phyloP scores from a whole-genome alignment of 225 moss, liverwort and hornwort genomes.

The Asterella californica region DNA sequence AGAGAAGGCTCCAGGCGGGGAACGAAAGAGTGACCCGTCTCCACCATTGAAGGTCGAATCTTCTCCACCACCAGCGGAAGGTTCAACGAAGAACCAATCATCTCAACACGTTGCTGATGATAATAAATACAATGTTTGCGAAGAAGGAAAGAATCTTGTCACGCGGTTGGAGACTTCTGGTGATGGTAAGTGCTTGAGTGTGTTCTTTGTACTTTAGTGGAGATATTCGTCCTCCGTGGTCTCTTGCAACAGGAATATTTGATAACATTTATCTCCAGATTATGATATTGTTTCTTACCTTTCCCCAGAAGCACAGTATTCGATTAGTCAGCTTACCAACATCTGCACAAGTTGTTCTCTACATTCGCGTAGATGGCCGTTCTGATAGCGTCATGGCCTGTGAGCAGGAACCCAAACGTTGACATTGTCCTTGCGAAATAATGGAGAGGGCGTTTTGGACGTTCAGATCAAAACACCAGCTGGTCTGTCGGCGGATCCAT shows the following conservation, averaged over 20 bases:
- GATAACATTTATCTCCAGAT: too few species aligned
- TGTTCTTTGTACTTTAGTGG: background rate
- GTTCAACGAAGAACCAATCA: background rate
- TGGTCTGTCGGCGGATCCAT: constrained; percentile 14
- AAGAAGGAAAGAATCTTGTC: constrained; percentile 6
- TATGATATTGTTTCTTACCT: too few species aligned
- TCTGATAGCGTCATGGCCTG: background rate
- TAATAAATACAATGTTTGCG: constrained; percentile 19
- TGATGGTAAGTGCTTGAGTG: constrained; percentile 3
- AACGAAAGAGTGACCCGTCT: background rate
- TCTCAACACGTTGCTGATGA: background rate
- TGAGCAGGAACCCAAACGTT: constrained; percentile 13
- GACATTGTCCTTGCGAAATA: constrained; percentile 20
- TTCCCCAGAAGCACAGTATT: too few species aligned
- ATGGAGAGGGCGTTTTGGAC: constrained; percentile 17
- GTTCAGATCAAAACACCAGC: constrained; percentile 9
- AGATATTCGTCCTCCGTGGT: too few species aligned
- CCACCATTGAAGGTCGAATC: background rate
- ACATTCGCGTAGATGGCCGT: background rate
- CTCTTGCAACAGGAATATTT: too few species aligned
- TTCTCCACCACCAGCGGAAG: background rate
- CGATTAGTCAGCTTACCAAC: too few species aligned
- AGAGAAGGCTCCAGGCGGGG: background rate
- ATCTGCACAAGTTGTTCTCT: background rate
- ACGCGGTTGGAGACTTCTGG: constrained; percentile 11